A percentile compares a stretch with the other conserved stretches of the same genome.
phyloP scores from a whole-genome alignment of 2,329 filamentous ascomycete genomes.

The Arthrinium phaeospermum region DNA sequence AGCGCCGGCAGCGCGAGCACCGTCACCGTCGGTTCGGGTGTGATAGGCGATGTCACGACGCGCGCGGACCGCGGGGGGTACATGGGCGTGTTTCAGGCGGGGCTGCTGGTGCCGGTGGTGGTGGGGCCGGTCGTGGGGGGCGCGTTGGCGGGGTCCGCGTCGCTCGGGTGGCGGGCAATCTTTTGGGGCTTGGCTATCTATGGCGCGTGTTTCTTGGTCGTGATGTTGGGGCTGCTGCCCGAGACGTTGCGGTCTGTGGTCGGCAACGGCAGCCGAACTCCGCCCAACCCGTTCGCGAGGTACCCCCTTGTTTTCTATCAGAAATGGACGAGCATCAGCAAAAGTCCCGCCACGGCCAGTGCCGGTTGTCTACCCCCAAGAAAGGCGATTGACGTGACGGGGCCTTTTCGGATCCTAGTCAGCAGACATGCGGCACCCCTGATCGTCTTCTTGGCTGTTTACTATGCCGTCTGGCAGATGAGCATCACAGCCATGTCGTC shows the following conservation, averaged over 20 bases:
- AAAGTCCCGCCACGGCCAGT: not conserved
- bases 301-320: not conserved
- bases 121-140: not conserved
- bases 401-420: not conserved
- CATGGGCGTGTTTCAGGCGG: slow-evolving; percentile 26
- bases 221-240: not conserved
- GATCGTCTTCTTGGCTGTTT: slow-evolving; percentile 53
- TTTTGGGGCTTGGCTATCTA: not conserved
- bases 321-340: not conserved
- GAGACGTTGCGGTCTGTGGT: not conserved
- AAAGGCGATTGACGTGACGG: not conserved
- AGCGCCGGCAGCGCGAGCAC: not conserved
- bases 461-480: slow-evolving; percentile 62
- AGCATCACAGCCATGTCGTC: slow-evolving; percentile 58
- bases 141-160: not conserved
- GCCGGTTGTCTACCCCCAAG: not conserved
- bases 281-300: not conserved
- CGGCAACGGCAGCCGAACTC: not conserved
- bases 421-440: slow-evolving; percentile 43
- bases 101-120: not conserved
- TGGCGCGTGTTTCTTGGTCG: not conserved
- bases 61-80: not conserved
- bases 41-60: not conserved
- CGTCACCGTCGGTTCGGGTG: not conserved
- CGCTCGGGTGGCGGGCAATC: not conserved